phyloP scores from a whole-genome alignment of 306 rosid genomes.

The Dicorynia guianensis region DNA sequence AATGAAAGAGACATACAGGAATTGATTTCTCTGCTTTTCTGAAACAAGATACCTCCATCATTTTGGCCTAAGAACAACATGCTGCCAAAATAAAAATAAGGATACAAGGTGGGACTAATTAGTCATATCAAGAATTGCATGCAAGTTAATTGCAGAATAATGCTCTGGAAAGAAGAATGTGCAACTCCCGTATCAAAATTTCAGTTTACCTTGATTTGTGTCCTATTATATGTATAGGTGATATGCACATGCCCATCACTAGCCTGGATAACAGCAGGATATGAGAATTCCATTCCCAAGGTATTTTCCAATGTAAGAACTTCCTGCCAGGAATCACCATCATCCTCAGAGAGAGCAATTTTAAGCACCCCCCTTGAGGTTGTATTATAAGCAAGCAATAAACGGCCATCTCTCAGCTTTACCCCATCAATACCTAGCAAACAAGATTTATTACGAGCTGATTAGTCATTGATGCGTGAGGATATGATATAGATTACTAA shows the following conservation, averaged over 20 bases:
- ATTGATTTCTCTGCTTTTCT: constrained; percentile 34
- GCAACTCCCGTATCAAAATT: constrained; percentile 27
- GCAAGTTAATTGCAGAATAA: constrained; percentile 11
- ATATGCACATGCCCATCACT: constrained; percentile 78
- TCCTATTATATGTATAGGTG: constrained; percentile 83
- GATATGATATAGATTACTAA: not conserved
- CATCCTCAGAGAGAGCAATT: constrained; percentile 81
- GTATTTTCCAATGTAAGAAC: constrained; percentile 77
- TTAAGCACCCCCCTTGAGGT: constrained; percentile 77
- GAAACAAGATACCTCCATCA: constrained; percentile 43
- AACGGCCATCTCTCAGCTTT: constrained; percentile 79
- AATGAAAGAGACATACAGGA: constrained; percentile 17
- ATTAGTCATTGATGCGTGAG: not conserved
- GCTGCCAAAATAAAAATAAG: constrained; percentile 60
- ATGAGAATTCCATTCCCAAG: constrained; percentile 77
- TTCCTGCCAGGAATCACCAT: constrained; percentile 86
- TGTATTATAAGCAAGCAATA: constrained; percentile 79
- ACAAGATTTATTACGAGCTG: not conserved
- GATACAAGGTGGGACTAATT: not conserved
- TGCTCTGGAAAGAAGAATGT: not conserved
- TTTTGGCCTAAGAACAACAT: constrained; percentile 65
- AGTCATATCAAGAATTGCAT: constrained; percentile 23
- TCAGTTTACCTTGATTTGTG: constrained; percentile 79
- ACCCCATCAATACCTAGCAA: constrained; percentile 85
- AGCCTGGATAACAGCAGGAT: constrained; percentile 91